Base-by-base conservation (phyloP, 768 basidiomycete species). In the Tylopilus plumbeoviolaceoides region DNA sequence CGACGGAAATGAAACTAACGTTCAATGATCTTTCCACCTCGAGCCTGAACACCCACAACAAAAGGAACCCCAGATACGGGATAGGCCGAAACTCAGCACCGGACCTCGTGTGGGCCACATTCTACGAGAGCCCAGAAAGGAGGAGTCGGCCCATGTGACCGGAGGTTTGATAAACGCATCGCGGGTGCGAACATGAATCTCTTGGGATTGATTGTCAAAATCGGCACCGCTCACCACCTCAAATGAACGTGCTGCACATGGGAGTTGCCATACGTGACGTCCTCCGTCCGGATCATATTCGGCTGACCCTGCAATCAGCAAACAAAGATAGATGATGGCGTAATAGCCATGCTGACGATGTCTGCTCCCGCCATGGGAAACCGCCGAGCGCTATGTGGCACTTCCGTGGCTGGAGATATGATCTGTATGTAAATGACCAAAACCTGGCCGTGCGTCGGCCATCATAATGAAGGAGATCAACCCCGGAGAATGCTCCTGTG, bases 61-160 rank as follows among this genome's bases (percentile, higher is more conserved):
- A 64, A 56, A 39, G 64, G 58, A 63, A 23, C 15, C n/a, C 58
- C 44, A 42, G 33, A 55, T 52, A 47, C 9, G 44, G 56, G 21
- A 48, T 45, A 43, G 61, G 47, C 45, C 47, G 10, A 47, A 50
- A 21, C 11, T 12, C 15, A 18, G 27, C 27, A 25, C 27, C 42
- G 15, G 20, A 5, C 57, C 61, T 51, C 60, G 28, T 61, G 60
- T 33, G 17, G 8, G 38, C 25, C 48, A 35, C 33, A 51, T 51
- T 60, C 57, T 46, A 48, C n/a, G n/a, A 9, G n/a, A 9, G 23
- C 44, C 31, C 23, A 44, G 23, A 44, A 38, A 40, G 36, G 55
- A 45, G 5, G 42, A 33, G 27, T 30, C 38, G 46, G 30, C 35
- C 35, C 40, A 50, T 44, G 35, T 20, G 20, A 18, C n/a, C 8